Evolutionary conservation across 768 basidiomycete genomes (phyloP), one percentile per base, ranked within the genome.

Genomic region (Calocybe gangraenosa): DNA sequence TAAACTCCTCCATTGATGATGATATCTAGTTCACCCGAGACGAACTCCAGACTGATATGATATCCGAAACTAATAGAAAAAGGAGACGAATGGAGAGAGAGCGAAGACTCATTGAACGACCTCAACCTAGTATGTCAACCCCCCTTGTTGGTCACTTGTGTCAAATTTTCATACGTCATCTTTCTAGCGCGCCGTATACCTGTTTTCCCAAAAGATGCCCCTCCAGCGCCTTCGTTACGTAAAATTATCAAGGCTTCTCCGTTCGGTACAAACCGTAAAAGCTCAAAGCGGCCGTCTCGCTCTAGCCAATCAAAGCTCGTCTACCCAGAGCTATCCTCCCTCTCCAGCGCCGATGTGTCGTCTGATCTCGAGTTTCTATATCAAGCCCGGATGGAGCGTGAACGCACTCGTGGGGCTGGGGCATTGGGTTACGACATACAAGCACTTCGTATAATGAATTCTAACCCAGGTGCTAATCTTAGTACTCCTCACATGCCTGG

Each of bases 51-150:
- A 86, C 79, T 1, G 84, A 87, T 11, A 88, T 95, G 82, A 86
- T 94, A 45, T 81, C 93, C 0, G 89, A 94, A 55, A 84, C 87
- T 5, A 93, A 90, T 61, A 73, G 87, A 51, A 95, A 95, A 63
- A 75, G 90, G 47, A 72, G 94, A 36, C 75, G 80, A 38, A 64
- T 98, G 28, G 93, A 97, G 61, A 75, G 92, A 48, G 92, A 96
- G 51, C 80, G 91, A 50, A 75, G 92, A 52, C 76, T 78, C 1
- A 59, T 82, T 10, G 93, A 93, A 53, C 70, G 83, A n/a, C 84
- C 87, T 8, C 81, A 78, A 37, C 81, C 84, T 42, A 64, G 92
- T 92, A 56, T 38, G 78, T 69, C 30, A 43, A 3, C 11, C 9
- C 22, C 28, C n/a, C 6, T 14, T 46, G 34, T 53, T 1, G n/a